phyloP scores from a whole-genome alignment of 192 early-diverging fungal species.

The Rhizophagus sp. region DNA sequence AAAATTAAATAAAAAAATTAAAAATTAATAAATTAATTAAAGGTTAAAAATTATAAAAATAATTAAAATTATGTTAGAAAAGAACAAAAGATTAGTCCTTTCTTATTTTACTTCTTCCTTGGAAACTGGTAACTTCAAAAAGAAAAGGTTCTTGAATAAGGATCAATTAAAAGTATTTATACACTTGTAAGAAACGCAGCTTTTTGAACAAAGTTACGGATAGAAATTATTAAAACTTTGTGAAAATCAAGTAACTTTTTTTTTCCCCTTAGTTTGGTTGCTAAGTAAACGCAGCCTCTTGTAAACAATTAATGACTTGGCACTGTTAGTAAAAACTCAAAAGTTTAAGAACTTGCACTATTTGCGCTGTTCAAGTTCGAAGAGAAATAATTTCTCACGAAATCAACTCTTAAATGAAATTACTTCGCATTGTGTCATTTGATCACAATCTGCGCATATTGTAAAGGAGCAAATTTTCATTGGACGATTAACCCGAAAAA shows the following conservation, averaged over 20 bases:
- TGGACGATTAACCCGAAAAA: background rate
- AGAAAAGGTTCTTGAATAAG: background rate
- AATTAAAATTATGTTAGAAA: background rate
- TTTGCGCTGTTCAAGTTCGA: background rate
- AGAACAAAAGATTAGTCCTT: background rate
- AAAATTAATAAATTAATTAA: conserved; percentile 15
- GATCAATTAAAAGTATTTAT: no score
- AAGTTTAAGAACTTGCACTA: no score
- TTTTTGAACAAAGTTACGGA: background rate
- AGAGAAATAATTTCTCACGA: background rate
- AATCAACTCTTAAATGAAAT: background rate
- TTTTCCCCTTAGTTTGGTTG: background rate
- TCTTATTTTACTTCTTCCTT: background rate
- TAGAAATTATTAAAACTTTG: background rate
- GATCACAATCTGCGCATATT: background rate
- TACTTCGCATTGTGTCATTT: background rate
- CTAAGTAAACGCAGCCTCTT: background rate
- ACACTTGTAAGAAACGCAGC: no score
- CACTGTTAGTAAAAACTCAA: background rate
- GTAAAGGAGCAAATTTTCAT: background rate
- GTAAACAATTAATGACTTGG: background rate
- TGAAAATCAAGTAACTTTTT: background rate
- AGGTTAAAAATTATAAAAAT: background rate
- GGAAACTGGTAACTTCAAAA: background rate
- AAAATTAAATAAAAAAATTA: conserved; percentile 1